Base-by-base conservation (phyloP, 1,139 yeast species). In the Scheffersomyces illinoinensis region DNA sequence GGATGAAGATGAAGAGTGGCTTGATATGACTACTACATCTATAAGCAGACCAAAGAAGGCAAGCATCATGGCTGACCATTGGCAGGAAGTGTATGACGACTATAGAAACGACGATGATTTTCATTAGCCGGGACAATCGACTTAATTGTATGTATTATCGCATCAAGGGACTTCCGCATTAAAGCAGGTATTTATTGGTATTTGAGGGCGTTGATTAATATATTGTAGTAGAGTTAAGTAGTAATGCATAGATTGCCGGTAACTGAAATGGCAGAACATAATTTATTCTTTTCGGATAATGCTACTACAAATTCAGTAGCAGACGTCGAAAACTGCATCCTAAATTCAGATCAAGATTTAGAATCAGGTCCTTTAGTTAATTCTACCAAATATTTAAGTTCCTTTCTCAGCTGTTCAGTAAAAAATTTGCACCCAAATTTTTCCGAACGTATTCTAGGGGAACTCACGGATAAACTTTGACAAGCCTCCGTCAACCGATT, bases 71-170 rank as follows among this genome's bases (percentile, higher is more conserved):
- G 66, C 69, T 43, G 68, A 66, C 26, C 71, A 67, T 51, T 72
- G 76, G 70, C 81, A 78, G 62, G 81, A 78, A 57, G 73, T 76
- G 51, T 79, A 69, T 60, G 82, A 78, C 57, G 83, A 77, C 60
- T 79, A 79, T 63, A 72, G 77, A 62, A 71, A 77, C 63, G 81
- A 79, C 61, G 83, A 79, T 60, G 82, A 78, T 62, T 68, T 54
- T 52, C 64, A 62, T 53, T 65, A 57, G 52, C 14, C 26, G 21
- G 51, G 24, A 48, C 7, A 19, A 48, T 21, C 21, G 51, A 24
- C 51, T 48, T 14, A 48, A 48, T 20, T 48, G 51, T 48, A 20
- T 48, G 51, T 48, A 48, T n/a, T 48, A 48, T 20, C 51, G 51
- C 51, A 48, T 12, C 24, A 48, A 48, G 26, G 26, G 18, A 33